phyloP scores from a whole-genome alignment of 106 monocot species.

The Allium sativum region DNA sequence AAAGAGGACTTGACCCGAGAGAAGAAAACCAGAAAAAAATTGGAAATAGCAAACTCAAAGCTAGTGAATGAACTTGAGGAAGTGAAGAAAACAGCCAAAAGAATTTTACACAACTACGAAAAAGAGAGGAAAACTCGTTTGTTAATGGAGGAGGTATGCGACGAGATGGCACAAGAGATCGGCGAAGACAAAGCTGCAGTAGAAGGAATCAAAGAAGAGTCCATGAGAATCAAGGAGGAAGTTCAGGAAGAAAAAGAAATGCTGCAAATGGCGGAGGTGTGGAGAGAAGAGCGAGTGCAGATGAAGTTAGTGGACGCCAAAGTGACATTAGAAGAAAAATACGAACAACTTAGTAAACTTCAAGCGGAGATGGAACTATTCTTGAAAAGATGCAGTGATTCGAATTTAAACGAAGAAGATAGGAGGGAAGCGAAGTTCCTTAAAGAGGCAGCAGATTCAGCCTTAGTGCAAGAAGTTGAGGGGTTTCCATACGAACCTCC shows the following conservation, averaged over 20 bases:
- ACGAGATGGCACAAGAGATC: constrained; percentile 89
- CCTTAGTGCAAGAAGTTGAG: constrained; percentile 42
- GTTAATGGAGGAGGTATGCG: constrained; percentile 85
- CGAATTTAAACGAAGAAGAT: constrained; percentile 9
- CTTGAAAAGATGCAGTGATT: constrained; percentile 10
- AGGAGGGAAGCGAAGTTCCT: constrained; percentile 50
- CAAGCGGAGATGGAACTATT: constrained; percentile 55
- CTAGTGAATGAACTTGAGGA: constrained; percentile 70
- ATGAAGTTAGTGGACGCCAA: constrained; percentile 97
- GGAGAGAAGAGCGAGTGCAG: constrained; percentile 98
- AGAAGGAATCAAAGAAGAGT: constrained; percentile 66
- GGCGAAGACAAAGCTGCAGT: constrained; percentile 79
- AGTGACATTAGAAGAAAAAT: constrained; percentile 75
- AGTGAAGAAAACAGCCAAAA: constrained; percentile 53
- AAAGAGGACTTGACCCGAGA: constrained; percentile 66
- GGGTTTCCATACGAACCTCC: constrained; percentile 70
- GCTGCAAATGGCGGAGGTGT: constrained; percentile 98
- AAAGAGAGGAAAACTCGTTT: constrained; percentile 79
- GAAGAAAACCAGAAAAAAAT: constrained; percentile 51
- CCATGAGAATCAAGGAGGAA: constrained; percentile 60
- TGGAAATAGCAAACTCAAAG: constrained; percentile 62
- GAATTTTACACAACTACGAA: constrained; percentile 66
- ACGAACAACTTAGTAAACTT: constrained; percentile 48
- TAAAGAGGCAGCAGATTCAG: constrained; percentile 34
- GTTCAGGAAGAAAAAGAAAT: constrained; percentile 90